Evolutionary conservation across 306 rosid genomes (phyloP), one percentile per base, ranked within the genome.

Genomic region (Hippophae tibetana): DNA sequence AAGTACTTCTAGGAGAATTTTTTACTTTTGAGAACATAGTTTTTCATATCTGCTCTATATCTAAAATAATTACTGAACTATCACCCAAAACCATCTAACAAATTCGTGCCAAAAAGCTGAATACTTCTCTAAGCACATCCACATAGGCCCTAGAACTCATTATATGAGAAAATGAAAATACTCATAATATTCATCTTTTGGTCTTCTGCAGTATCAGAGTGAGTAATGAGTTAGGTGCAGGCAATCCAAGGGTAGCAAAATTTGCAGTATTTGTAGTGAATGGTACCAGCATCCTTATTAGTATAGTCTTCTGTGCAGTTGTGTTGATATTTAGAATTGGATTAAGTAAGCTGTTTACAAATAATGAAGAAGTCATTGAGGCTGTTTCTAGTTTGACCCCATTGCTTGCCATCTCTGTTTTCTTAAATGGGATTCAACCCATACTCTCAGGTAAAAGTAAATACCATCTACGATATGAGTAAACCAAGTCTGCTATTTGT

Each of bases 221-320:
- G 10, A 80, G 89, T 73, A 87, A 87, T 66, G 96, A 87, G 75
- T 66, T 87, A 49, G 96, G 96, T 40, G 87, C 84, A 45, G 81
- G 77, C 5, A 69, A 87, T 72, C 78, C 89, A 26, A 82, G 70
- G 62, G 77, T 84, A 8, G 85, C 96, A 45, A 84, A 80, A 54
- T 76, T 87, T 63, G 63, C 85, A 10, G 89, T 82, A 42, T 53
- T 52, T 11, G 64, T 73, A 1, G 77, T 67, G 45, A 67, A 47
- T 25, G 61, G 60, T 9, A 78, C 75, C 13, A 81, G 86, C 78
- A 54, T 81, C 66, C 64, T 81, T 40, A 71, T 83, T 54, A 86
- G 95, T 43, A 13, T 69, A 62, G 50, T 71, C 55, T 78, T 86
- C 65, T 51, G 77, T 8, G 74, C 57, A 1, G 68, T 86, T 9